These are phyloP conservation scores for Trametes meyenii DNA, from an alignment of 768 basidiomycete species.

Conservation along the genomic window DNA sequence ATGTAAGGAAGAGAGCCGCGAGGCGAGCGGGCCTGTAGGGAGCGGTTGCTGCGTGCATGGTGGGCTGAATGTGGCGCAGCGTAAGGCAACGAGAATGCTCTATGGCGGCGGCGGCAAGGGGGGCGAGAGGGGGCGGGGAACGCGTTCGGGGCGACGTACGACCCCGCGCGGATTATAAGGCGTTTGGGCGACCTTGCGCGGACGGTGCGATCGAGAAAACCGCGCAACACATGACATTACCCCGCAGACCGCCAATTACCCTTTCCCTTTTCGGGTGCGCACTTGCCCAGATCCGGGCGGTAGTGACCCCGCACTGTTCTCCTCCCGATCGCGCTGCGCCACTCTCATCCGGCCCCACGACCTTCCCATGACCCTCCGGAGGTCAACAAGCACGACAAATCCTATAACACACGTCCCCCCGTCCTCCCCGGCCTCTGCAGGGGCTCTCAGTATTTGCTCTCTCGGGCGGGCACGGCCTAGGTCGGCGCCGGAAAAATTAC, in stretches of 20 bases:
- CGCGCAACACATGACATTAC: slow-evolving; percentile 6
- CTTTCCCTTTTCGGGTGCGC: slow-evolving; percentile 5
- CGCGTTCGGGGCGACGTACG: slow-evolving; percentile 1
- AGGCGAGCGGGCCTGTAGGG: slow-evolving; percentile 27
- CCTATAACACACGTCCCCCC: not conserved
- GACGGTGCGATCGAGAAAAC: slow-evolving; percentile 6
- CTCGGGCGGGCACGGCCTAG: not conserved
- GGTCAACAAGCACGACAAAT: not conserved
- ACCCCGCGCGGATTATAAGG: slow-evolving; percentile 11
- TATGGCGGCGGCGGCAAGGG: not conserved
- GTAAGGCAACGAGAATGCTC: not conserved
- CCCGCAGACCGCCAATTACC: not conserved
- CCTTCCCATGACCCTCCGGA: slow-evolving; percentile 10
- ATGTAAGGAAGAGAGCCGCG: slow-evolving; percentile 33
- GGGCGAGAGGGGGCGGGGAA: slow-evolving; percentile 1
- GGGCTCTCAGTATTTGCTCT: not conserved
- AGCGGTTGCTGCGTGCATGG: slow-evolving; percentile 18
- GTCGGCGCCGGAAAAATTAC: not conserved
- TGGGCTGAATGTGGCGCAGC: not conserved
- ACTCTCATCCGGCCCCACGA: not conserved
- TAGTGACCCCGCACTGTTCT: not conserved
- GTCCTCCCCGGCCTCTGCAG: not conserved
- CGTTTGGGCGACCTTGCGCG: not conserved
- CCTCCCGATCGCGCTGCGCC: slow-evolving; percentile 9
- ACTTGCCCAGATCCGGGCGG: slow-evolving; percentile 14